Evolutionary conservation across 805 yeast genomes (phyloP), one percentile per base, ranked within the genome.

Genomic region (Metschnikowia hibisci): DNA sequence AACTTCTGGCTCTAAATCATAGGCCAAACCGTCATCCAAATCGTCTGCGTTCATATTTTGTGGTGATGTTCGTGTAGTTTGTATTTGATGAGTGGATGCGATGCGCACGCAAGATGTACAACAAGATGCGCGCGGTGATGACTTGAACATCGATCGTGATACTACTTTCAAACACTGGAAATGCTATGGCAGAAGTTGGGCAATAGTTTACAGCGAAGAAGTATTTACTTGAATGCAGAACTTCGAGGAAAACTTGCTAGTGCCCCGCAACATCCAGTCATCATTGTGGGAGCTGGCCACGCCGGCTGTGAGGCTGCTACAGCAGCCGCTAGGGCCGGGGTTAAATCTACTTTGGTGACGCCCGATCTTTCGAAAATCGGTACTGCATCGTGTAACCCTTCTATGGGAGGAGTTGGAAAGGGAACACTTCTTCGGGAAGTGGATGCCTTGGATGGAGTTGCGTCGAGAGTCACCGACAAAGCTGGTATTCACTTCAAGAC

Each of bases 281-380:
- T 91, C 1, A 91, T 93, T 4, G 80, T 93, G 15, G 99, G 99
- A 4, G 99, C 95, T 10, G 99, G 99, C 0, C 99, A 93, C 68
- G 99, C 99, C 28, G 99, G 99, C 10, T 83, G 96, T 53, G 99
- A 93, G 63, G 99, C 99, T 0, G 93, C 96, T 2, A 74, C 96
- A 0, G 98, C 91, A 0, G 73, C 96, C 1, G 96, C 98, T 0
- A 72, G 99, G 48, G 59, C 86, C 1, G 97, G 97, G 0, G 76
- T 83, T 1, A 47, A 57, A 3, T 84, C 96, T 0, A 68, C 82
- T 2, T 68, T 93, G 22, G 71, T 93, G 2, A 90, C 99, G 0
- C 98, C 96, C 1, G 76, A 72, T 35, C 57, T 80, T 27, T 60
- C 71, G 23, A 86, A 87, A 57, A 81, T 93, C 11, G 99, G 99